Evolutionary conservation across 2,329 filamentous ascomycete genomes (phyloP).

Genomic region (Xylariaceae sp.): DNA sequence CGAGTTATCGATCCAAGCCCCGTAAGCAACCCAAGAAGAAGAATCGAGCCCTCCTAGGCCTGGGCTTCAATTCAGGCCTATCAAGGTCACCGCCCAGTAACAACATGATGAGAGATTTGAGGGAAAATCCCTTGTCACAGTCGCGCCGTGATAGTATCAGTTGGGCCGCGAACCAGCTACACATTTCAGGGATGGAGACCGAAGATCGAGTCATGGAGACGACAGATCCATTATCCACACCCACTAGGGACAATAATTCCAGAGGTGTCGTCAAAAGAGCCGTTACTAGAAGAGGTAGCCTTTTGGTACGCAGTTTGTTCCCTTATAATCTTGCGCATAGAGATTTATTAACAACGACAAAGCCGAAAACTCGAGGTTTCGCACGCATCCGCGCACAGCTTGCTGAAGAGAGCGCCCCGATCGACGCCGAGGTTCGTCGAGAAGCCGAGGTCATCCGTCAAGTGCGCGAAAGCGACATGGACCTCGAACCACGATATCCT

Average conservation of each 20-base stretch:
- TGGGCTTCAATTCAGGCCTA: slow-evolving; percentile 47
- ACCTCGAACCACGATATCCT: slow-evolving; percentile 44
- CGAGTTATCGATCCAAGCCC: slow-evolving; percentile 76
- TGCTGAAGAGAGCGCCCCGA: slow-evolving; percentile 77
- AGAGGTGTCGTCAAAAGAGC: slow-evolving; percentile 72
- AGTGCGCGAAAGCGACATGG: slow-evolving; percentile 82
- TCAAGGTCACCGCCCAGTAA: slow-evolving; percentile 68
- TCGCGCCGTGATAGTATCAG: slow-evolving; percentile 82
- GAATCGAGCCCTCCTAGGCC: slow-evolving; percentile 41
- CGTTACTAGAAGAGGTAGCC: slow-evolving; percentile 81
- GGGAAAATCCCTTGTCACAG: slow-evolving; percentile 37
- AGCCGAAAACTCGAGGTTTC: slow-evolving; percentile 97
- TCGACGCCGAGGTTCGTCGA: slow-evolving; percentile 81
- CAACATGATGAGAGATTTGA: slow-evolving; percentile 35
- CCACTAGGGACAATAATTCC: slow-evolving; percentile 51
- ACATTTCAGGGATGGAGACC: slow-evolving; percentile 76
- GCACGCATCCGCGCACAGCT: slow-evolving; percentile 86
- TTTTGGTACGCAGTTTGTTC: slow-evolving; percentile 59
- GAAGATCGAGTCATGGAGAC: slow-evolving; percentile 59
- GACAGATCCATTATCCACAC: slow-evolving; percentile 38
- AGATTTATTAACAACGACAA: slow-evolving; percentile 13
- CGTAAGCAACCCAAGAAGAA: slow-evolving; percentile 59
- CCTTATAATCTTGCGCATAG: neutral
- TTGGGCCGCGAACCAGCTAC: slow-evolving; percentile 81
- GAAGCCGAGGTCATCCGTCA: slow-evolving; percentile 96